Percentiles rank a stretch among this genome's conserved stretches.
These are phyloP conservation scores for Sugiyamaella qingdaonensis DNA, from an alignment of 805 yeast genomes.

Conservation along the genomic window DNA sequence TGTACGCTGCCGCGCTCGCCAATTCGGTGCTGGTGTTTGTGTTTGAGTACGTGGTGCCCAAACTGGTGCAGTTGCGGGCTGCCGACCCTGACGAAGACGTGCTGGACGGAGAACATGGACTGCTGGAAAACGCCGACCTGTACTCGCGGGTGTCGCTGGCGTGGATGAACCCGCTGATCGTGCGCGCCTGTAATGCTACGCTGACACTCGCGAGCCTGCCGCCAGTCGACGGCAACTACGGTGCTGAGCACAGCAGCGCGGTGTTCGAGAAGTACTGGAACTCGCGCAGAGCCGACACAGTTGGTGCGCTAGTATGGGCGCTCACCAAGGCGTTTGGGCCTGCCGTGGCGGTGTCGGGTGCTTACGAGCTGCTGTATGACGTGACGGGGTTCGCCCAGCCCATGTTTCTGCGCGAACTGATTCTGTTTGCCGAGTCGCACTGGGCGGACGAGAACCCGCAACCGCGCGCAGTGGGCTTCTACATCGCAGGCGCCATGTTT, in stretches of 20 bases:
- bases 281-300: slow-evolving; percentile 19
- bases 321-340: slow-evolving; percentile 39
- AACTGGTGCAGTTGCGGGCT: not conserved
- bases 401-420: slow-evolving; percentile 37
- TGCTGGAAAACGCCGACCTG: slow-evolving; percentile 43
- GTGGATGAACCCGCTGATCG: slow-evolving; percentile 60
- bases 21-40: slow-evolving; percentile 9
- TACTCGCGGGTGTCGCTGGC: slow-evolving; percentile 50
- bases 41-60: slow-evolving; percentile 12
- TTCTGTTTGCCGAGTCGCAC: slow-evolving; percentile 46
- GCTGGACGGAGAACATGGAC: slow-evolving; percentile 6
- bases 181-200: slow-evolving; percentile 44
- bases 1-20: not conserved
- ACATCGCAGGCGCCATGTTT: slow-evolving; percentile 75
- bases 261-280: slow-evolving; percentile 23
- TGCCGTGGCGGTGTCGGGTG: slow-evolving; percentile 39
- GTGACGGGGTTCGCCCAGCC: slow-evolving; percentile 42
- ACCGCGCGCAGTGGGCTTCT: slow-evolving; percentile 69
- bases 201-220: slow-evolving; percentile 36
- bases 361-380: slow-evolving; percentile 44
- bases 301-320: slow-evolving; percentile 14
- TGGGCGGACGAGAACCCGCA: slow-evolving; percentile 34
- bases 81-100: not conserved
- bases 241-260: slow-evolving; percentile 18
- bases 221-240: slow-evolving; percentile 34